phyloP scores from a whole-genome alignment of 2,329 filamentous ascomycete species.

The Epichloe aotearoae region DNA sequence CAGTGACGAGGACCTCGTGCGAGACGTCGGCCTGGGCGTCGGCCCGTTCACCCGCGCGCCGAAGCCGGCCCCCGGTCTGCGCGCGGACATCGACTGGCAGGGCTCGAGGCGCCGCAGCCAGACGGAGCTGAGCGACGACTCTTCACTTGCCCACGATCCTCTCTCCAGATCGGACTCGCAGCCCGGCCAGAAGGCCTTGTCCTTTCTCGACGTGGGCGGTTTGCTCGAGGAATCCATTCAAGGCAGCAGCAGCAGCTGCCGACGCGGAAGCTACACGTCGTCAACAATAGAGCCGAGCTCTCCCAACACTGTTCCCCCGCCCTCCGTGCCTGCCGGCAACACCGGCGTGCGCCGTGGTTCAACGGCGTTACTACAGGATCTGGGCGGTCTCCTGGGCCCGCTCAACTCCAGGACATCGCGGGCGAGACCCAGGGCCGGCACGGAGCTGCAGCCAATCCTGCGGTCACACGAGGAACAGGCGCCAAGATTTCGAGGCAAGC shows the following conservation, averaged over 20 bases:
- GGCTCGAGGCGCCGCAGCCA: slow-evolving; percentile 29
- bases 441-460: slow-evolving; percentile 33
- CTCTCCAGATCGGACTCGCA: slow-evolving; percentile 15
- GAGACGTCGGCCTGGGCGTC: slow-evolving; percentile 61
- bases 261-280: slow-evolving; percentile 29
- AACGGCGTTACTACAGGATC: slow-evolving; percentile 43
- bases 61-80: slow-evolving; percentile 16
- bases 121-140: slow-evolving; percentile 31
- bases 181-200: slow-evolving; percentile 34
- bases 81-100: slow-evolving; percentile 33
- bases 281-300: slow-evolving; percentile 25
- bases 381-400: slow-evolving; percentile 39
- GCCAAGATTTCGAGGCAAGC: slow-evolving; percentile 17
- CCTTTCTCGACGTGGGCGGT: slow-evolving; percentile 77
- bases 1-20: slow-evolving; percentile 82
- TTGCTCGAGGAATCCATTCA: slow-evolving; percentile 41
- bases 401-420: slow-evolving; percentile 19
- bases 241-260: slow-evolving; percentile 19
- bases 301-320: slow-evolving; percentile 24
- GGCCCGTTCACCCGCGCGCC: slow-evolving; percentile 26
- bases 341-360: slow-evolving; percentile 40
- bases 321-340: slow-evolving; percentile 30
- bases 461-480: slow-evolving; percentile 25
- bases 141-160: slow-evolving; percentile 25
- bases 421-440: slow-evolving; percentile 21